Evolutionary conservation across 140 eudicot genomes (phyloP).

Genomic region (Stevia rebaudiana): DNA sequence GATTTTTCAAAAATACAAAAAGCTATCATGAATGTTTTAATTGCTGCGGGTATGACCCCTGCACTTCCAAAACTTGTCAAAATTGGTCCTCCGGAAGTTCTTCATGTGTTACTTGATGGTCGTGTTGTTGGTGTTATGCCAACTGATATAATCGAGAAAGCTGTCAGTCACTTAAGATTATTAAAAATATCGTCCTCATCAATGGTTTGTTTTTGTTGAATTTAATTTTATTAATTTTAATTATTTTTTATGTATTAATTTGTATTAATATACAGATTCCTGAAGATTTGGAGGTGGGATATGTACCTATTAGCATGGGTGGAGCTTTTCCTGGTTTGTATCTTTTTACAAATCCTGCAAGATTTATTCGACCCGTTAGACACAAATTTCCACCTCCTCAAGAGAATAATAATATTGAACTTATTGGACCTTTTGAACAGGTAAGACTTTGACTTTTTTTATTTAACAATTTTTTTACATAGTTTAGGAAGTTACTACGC

Average conservation of each 20-base stretch:
- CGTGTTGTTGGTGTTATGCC: conserved; percentile 76
- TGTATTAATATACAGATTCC: conserved; percentile 53
- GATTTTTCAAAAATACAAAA: conserved; percentile 58
- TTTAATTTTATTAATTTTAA: not conserved
- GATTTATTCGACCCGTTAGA: conserved; percentile 77
- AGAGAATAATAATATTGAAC: conserved; percentile 56
- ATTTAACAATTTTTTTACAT: not conserved
- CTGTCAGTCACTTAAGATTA: conserved; percentile 64
- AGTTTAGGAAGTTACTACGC: not conserved
- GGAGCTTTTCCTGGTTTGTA: conserved; percentile 87
- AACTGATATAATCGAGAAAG: conserved; percentile 48
- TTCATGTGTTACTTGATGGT: conserved; percentile 83
- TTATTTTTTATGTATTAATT: not conserved
- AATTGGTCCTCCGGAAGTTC: conserved; percentile 87
- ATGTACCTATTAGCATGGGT: conserved; percentile 77
- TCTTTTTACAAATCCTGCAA: conserved; percentile 66
- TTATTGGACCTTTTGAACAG: conserved; percentile 95
- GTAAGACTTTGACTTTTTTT: conserved; percentile 19
- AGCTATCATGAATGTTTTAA: conserved; percentile 48
- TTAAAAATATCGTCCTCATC: conserved; percentile 59
- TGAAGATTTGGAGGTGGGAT: conserved; percentile 90
- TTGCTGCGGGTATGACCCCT: conserved; percentile 72
- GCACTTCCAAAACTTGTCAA: conserved; percentile 69
- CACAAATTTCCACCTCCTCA: conserved; percentile 45
- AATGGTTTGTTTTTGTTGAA: conserved; percentile 34